Base-by-base conservation (phyloP, 2,329 filamentous ascomycete species). In the Trichoderma atrobrunneum region DNA sequence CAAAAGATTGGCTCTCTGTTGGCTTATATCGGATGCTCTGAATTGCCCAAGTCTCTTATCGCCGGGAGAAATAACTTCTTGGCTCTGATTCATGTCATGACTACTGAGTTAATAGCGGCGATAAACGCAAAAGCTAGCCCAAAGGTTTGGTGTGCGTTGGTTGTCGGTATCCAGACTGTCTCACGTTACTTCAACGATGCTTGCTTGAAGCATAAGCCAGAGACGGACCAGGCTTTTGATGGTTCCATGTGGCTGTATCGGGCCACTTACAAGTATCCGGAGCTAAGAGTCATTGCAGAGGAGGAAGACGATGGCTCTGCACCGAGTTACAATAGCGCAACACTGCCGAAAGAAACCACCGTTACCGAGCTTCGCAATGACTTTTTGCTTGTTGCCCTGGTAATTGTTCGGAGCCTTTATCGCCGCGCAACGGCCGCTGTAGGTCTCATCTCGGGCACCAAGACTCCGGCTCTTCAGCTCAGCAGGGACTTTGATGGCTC, bases 21-120 rank as follows among this genome's bases (percentile, higher is more conserved):
- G 3, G 84, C 85, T 3, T 86, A 84, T 69, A 80, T 89, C 62
- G 85, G 85, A 32, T 87, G 85, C 76, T 87, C 85, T 1, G 79
- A 82, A 54, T 72, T 83, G 0, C 80, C 82, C 1, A 74, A 72
- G 2, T 72, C 60, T 10, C 72, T 76, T 4, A 74, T 75, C 1
- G 74, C 76, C 7, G 78, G 79, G 1, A 77, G 85, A n/a, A 72
- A 77, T 16, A 82, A 86, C 72, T 85, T 85, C 69, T 71, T 85
- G 12, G 81, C 79, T 7, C 79, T 85, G 21, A 75, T 81, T 30
- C 78, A 80, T 51, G 76, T 79, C 2, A 73, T 87, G 6, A 64
- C 80, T 28, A 63, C 76, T 61, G 78, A 83, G 74, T 74, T 87
- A 0, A 76, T 80, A 66, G 78, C 77, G 8, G 79, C 81, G 5